These are phyloP conservation scores for Carex myosuroides DNA, from an alignment of 176 grass and related monocot species.

Conservation along the genomic window DNA sequence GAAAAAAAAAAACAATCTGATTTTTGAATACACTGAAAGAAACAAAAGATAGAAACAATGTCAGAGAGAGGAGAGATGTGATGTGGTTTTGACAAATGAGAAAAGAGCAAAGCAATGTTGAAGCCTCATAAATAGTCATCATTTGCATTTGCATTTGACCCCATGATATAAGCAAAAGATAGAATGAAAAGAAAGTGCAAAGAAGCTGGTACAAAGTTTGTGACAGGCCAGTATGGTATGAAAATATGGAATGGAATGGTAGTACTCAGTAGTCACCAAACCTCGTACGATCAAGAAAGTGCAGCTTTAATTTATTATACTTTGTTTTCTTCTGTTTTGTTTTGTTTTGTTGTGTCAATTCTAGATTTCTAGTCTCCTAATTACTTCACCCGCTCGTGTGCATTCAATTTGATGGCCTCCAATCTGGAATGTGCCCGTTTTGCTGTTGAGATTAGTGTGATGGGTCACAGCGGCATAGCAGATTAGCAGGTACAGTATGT, in stretches of 20 bases:
- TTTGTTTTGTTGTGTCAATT: background rate
- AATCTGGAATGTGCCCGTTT: too few species aligned
- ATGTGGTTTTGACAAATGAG: background rate
- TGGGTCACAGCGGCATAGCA: too few species aligned
- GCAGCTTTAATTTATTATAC: background rate
- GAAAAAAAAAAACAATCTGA: background rate
- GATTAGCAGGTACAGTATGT: too few species aligned
- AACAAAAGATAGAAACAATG: background rate
- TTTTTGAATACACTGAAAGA: background rate
- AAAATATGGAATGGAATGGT: background rate
- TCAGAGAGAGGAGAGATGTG: background rate
- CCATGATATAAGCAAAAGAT: background rate
- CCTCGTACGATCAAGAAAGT: background rate
- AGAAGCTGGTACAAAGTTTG: background rate
- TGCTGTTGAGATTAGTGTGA: too few species aligned
- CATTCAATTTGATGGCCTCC: background rate
- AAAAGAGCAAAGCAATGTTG: background rate
- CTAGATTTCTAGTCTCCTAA: background rate
- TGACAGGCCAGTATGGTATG: background rate
- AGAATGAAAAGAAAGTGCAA: background rate
- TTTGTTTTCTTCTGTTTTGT: background rate
- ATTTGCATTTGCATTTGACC: background rate
- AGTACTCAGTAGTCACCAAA: background rate
- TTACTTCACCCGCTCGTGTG: background rate
- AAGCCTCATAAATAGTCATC: constrained; percentile 6